These are phyloP conservation scores for Arthroderma sp. DNA, from an alignment of 2,329 filamentous ascomycete species.

Conservation along the genomic window DNA sequence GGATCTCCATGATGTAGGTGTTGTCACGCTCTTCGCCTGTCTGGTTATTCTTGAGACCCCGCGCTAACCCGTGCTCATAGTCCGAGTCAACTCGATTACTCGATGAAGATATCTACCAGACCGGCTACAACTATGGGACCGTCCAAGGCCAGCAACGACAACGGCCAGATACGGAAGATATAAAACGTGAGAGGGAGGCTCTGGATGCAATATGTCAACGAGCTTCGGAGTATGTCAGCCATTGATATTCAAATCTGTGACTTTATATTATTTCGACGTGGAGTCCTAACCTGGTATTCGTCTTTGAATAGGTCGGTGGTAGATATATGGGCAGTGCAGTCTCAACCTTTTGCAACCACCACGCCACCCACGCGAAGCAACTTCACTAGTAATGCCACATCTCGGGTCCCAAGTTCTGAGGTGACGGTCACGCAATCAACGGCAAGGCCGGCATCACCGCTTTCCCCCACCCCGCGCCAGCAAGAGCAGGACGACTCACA, in stretches of 20 bases:
- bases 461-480: neutral
- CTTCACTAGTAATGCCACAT: conserved; percentile 9
- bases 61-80: conserved; percentile 8
- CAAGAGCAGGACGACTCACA: conserved; percentile 7
- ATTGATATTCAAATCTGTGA: too few relatives aligned
- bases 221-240: conserved; percentile 28
- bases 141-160: conserved; percentile 25
- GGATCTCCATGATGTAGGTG: conserved; percentile 25
- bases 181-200: conserved; percentile 32
- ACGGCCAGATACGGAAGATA: conserved; percentile 29
- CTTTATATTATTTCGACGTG: too few relatives aligned
- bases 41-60: neutral
- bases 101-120: conserved; percentile 33
- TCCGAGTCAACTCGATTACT: conserved; percentile 33
- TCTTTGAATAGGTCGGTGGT: conserved; percentile 25
- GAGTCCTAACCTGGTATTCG: too few relatives aligned
- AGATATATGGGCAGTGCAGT: conserved; percentile 33
- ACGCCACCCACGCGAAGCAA: conserved; percentile 22
- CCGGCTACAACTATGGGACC: conserved; percentile 31
- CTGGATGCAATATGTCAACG: conserved; percentile 35
- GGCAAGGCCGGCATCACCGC: neutral
- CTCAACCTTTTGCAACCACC: conserved; percentile 27
- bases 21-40: neutral
- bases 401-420: conserved; percentile 12
- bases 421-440: conserved; percentile 2